phyloP scores from a whole-genome alignment of 2,329 filamentous ascomycete species.

The Amauroascus niger region DNA sequence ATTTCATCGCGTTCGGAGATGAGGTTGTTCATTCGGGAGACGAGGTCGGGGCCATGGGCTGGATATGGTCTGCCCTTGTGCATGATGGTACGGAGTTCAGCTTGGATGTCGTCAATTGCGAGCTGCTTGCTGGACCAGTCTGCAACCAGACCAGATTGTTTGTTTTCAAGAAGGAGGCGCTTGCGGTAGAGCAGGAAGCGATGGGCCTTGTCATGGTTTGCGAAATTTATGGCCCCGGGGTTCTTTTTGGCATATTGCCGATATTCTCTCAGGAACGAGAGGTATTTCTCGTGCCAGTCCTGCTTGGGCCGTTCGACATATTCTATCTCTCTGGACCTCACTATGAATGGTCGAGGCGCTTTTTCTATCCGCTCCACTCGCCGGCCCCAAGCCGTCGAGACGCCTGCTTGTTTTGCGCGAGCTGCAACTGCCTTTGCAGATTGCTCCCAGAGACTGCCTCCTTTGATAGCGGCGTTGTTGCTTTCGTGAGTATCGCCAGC shows the following conservation, averaged over 20 bases:
- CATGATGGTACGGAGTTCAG: constrained; percentile 9
- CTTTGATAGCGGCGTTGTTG: constrained; percentile 20
- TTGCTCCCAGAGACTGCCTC: constrained; percentile 20
- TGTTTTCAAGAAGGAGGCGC: constrained; percentile 25
- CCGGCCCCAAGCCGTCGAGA: constrained; percentile 27
- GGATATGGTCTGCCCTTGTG: constrained; percentile 5
- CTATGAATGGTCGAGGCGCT: constrained; percentile 21
- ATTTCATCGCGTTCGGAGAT: neutral
- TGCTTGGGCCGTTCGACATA: constrained; percentile 32
- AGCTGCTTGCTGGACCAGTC: constrained; percentile 14
- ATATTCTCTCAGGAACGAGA: constrained; percentile 19
- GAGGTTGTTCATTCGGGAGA: neutral
- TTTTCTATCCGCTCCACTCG: constrained; percentile 20
- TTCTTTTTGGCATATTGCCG: constrained; percentile 7
- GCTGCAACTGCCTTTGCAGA: constrained; percentile 25
- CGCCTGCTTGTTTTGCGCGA: constrained; percentile 22
- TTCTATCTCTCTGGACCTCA: constrained; percentile 15
- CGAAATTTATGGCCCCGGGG: neutral
- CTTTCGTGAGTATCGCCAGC: constrained; percentile 28
- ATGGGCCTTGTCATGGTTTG: constrained; percentile 7
- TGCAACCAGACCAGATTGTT: constrained; percentile 15
- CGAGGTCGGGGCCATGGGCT: neutral
- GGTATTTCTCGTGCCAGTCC: constrained; percentile 36
- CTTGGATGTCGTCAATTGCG: constrained; percentile 24
- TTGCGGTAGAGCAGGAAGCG: constrained; percentile 13